A percentile compares a stretch with the other conserved stretches of the same genome.
These are phyloP conservation scores for Urtica urens DNA, from an alignment of 306 rosid species.

Conservation along the genomic window DNA sequence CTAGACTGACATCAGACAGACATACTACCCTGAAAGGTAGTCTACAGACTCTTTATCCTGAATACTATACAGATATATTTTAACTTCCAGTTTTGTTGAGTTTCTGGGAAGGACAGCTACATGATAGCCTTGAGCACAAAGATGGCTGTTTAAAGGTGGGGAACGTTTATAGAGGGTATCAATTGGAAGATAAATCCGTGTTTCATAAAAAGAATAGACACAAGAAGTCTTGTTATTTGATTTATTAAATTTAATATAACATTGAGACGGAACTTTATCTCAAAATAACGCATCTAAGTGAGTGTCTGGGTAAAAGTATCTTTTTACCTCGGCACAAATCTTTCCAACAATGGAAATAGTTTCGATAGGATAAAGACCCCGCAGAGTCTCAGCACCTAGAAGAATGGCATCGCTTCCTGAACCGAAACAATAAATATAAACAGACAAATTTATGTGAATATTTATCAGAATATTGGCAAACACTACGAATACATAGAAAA, in stretches of 20 bases:
- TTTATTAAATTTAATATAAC: background rate
- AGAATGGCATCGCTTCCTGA: conserved; percentile 93
- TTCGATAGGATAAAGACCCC: conserved; percentile 84
- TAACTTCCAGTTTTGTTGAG: too few species aligned
- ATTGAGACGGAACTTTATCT: background rate
- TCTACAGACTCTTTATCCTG: too few species aligned
- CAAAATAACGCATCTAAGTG: background rate
- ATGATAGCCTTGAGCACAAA: too few species aligned
- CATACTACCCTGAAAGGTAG: too few species aligned
- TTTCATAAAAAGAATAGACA: background rate
- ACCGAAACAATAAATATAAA: conserved; percentile 1
- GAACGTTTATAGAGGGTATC: too few species aligned
- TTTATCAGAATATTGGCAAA: background rate
- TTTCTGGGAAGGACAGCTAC: too few species aligned
- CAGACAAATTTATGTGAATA: background rate
- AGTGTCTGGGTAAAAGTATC: background rate
- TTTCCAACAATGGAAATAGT: conserved; percentile 72
- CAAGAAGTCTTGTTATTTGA: background rate
- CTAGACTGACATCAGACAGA: too few species aligned
- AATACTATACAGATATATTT: too few species aligned
- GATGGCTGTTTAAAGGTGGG: too few species aligned
- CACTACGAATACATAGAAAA: background rate
- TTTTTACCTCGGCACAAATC: conserved; percentile 78
- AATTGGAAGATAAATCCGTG: too few species aligned
- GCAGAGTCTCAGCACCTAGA: conserved; percentile 88